Percentiles rank a stretch among this genome's conserved stretches.
phyloP scores from a whole-genome alignment of 148 eudicot species.

The Cornus florida region DNA sequence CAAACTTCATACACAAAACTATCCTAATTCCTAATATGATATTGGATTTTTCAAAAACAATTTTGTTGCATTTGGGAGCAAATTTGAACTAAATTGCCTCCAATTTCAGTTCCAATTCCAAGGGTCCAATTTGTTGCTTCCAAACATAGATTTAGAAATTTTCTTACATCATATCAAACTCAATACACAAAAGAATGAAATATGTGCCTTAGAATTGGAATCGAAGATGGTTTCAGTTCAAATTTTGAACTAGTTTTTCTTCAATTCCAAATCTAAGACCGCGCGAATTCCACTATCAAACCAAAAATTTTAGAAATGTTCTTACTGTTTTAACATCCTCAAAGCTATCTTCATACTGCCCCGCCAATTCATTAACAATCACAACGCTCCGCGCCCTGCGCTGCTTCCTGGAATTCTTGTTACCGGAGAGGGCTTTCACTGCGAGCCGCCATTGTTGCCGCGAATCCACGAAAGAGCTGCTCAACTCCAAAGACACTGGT shows the following conservation, averaged over 20 bases:
- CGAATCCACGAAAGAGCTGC: conserved; percentile 37
- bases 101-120: too few species aligned
- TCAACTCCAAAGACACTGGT: conserved; percentile 30
- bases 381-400: conserved; percentile 40
- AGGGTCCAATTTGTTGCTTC: too few species aligned
- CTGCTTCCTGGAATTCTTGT: conserved; percentile 42
- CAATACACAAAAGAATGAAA: too few species aligned
- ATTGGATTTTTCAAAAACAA: background rate
- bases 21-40: background rate
- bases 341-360: conserved; percentile 88
- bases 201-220: too few species aligned
- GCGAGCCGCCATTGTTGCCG: conserved; percentile 14
- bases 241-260: too few species aligned
- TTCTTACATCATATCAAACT: too few species aligned
- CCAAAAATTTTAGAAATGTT: background rate
- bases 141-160: too few species aligned
- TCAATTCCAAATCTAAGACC: too few species aligned
- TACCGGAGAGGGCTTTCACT: conserved; percentile 20
- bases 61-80: too few species aligned
- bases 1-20: background rate
- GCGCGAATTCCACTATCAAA: too few species aligned
- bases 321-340: conserved; percentile 84
- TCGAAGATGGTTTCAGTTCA: too few species aligned
- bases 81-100: too few species aligned
- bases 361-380: conserved; percentile 65